Percentiles rank a stretch among this genome's conserved stretches.
phyloP scores from a whole-genome alignment of 106 monocot genomes.

The Apostasia ramifera region DNA sequence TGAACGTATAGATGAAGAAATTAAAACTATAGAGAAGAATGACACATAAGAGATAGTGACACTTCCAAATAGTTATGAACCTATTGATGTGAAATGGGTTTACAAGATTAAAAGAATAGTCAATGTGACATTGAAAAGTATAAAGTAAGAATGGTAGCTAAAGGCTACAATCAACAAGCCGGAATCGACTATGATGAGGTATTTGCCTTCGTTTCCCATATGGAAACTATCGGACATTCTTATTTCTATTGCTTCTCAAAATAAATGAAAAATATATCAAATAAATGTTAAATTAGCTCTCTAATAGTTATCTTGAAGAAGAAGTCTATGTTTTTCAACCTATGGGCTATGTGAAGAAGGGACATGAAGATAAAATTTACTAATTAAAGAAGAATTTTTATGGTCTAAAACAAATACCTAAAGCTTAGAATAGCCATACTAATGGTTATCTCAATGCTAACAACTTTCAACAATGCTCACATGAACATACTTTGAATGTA shows the following conservation, averaged over 20 bases:
- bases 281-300: neutral
- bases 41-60: neutral
- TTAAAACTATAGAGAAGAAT: neutral
- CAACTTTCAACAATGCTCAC: slow-evolving; percentile 3
- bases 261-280: neutral
- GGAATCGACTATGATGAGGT: neutral
- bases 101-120: neutral
- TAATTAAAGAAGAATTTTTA: neutral
- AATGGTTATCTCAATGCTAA: neutral
- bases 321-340: neutral
- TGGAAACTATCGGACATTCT: neutral
- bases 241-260: slow-evolving; percentile 3
- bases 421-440: neutral
- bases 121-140: neutral
- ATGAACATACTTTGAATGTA: slow-evolving; percentile 1
- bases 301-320: neutral
- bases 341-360: neutral
- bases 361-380: neutral
- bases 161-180: neutral
- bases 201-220: neutral
- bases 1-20: neutral
- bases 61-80: neutral
- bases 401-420: neutral
- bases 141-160: neutral
- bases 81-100: neutral